phyloP scores from a whole-genome alignment of 2,329 filamentous ascomycete species.

The Aspergillus sclerotialis region DNA sequence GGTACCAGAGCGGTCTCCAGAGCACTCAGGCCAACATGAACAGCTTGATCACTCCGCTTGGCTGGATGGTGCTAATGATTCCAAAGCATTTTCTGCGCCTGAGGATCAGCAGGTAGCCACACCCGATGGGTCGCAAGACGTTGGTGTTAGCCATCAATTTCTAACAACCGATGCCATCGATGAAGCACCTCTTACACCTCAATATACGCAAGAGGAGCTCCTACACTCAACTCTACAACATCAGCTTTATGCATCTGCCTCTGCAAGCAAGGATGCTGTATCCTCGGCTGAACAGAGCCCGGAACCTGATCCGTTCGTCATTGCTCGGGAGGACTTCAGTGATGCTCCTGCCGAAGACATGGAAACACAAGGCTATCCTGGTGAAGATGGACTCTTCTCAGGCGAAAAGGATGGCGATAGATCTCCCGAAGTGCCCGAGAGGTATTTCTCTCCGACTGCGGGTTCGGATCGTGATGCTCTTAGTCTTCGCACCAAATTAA shows the following conservation, averaged over 20 bases:
- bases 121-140: conserved; percentile 17
- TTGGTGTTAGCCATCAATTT: not conserved
- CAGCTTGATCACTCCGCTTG: conserved; percentile 4
- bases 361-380: not conserved
- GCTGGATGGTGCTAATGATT: conserved; percentile 12
- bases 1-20: not conserved
- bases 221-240: not conserved
- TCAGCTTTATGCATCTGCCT: not conserved
- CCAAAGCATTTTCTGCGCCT: not conserved
- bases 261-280: not conserved
- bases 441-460: conserved; percentile 2
- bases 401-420: conserved; percentile 3
- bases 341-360: not conserved
- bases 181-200: conserved; percentile 8
- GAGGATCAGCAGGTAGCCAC: conserved; percentile 14
- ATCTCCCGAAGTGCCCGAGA: conserved; percentile 3
- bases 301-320: not conserved
- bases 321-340: not conserved
- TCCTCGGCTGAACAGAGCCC: not conserved
- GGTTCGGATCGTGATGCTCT: conserved; percentile 20
- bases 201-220: conserved; percentile 7
- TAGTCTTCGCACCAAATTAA: conserved; percentile 34
- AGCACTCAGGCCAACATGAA: conserved; percentile 1
- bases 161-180: not conserved
- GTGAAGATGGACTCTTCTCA: not conserved